Base-by-base conservation (phyloP, 192 early-diverging fungal species). In the Coemansia sp. region DNA sequence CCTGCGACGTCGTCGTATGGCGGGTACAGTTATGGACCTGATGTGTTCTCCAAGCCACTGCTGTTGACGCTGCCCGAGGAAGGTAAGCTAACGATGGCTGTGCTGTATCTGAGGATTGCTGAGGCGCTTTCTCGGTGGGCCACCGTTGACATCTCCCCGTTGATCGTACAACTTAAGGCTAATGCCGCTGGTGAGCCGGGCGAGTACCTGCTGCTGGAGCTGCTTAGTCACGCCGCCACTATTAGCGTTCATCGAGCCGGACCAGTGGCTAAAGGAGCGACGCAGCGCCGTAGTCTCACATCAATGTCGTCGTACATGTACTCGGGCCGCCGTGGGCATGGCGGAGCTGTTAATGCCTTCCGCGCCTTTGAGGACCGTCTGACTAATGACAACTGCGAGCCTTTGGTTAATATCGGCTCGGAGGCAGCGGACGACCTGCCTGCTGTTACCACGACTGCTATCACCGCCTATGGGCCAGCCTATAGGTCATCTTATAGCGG, bases 311-410 rank as follows among this genome's bases (percentile, higher is more conserved):
- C 75, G 2, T 77, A 77, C 36, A 65, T 64, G 66, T 66, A 72
- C 32, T 25, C 62, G 9, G 69, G 64, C 29, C 66, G 66, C 23
- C 76, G 76, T 27, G 57, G 41, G 6, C 1, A 8, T 60, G 68
- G 65, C 23, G 51, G 65, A 5, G 42, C 78, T 1, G 42, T 66
- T n/a, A 63, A 50, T n/a, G 65, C 70, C 14, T 70, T 81, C 67
- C 69, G 74, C 4, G 67, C 78, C 8, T 72, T 81, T 45, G 74
- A 67, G 34, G 79, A 82, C 60, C 74, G 79, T 1, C 27, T 82
- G 17, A 65, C 67, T 19, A 64, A 58, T 48, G 74, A 76, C 50
- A 67, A 67, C 23, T 72, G 68, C 46, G 70, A 73, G 62, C 68
- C 74, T n/a, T 62, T 82, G 59, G 67, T 73, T 12, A 50, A 66